These are phyloP conservation scores for Botrytis cinerea DNA, from an alignment of 2,329 filamentous ascomycete genomes.

Conservation along the genomic window DNA sequence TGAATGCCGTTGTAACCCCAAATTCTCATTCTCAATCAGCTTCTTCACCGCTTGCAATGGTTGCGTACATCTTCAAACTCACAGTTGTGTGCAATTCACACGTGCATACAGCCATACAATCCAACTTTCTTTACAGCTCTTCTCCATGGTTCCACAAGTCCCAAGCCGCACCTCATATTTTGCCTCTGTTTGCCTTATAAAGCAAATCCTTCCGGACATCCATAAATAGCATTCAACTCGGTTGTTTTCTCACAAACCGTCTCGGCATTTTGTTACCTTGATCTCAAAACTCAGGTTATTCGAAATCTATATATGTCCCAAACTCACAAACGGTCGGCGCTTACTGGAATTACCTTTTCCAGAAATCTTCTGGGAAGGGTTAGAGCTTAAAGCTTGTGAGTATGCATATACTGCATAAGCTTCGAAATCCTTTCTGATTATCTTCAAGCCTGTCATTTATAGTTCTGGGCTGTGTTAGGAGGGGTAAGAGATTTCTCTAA, in stretches of 20 bases:
- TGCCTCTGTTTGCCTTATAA: background rate
- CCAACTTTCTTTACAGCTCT: background rate
- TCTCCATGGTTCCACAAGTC: background rate
- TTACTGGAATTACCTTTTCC: background rate
- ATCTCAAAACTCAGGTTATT: background rate
- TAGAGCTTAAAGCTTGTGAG: background rate
- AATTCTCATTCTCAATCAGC: background rate
- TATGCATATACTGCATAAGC: slow-evolving; percentile 4
- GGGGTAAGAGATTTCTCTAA: background rate
- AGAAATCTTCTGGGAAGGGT: background rate
- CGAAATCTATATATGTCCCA: background rate
- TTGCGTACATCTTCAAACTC: background rate
- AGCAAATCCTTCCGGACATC: background rate
- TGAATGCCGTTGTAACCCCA: background rate
- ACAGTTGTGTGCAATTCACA: background rate
- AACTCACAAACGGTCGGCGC: background rate
- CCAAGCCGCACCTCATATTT: background rate
- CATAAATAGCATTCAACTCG: background rate
- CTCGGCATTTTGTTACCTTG: background rate
- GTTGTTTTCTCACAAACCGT: background rate
- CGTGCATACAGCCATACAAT: background rate
- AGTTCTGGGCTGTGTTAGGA: background rate
- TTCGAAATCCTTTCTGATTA: background rate
- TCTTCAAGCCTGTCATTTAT: background rate
- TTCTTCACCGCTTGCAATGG: background rate